Evolutionary conservation across 2,329 filamentous ascomycete species (phyloP).

Genomic region (Ophiosphaerella korrae): DNA sequence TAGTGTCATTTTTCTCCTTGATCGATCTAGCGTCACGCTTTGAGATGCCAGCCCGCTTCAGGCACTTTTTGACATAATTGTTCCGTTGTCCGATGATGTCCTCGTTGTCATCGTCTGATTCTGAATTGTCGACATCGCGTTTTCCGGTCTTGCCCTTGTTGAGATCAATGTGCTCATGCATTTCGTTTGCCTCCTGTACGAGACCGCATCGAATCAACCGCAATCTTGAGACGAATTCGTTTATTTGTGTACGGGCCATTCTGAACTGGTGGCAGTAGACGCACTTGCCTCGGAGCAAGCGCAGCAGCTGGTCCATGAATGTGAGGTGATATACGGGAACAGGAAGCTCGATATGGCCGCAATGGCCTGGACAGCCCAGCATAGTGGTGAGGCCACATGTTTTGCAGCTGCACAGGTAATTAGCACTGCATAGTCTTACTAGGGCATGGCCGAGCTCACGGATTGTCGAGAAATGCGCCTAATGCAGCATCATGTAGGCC

Average conservation of each 20-base stretch:
- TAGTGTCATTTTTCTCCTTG: conserved; percentile 79
- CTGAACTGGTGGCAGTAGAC: conserved; percentile 88
- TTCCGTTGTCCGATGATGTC: conserved; percentile 62
- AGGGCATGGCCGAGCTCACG: conserved; percentile 59
- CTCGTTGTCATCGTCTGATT: conserved; percentile 64
- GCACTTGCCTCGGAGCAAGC: conserved; percentile 84
- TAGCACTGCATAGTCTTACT: conserved; percentile 5
- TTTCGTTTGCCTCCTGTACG: conserved; percentile 66
- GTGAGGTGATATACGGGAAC: conserved; percentile 95
- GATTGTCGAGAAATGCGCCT: conserved; percentile 84
- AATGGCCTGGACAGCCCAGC: conserved; percentile 82
- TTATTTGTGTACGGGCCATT: conserved; percentile 75
- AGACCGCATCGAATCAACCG: conserved; percentile 85
- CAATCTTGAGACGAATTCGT: conserved; percentile 82
- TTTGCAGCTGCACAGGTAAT: conserved; percentile 68
- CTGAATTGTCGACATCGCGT: conserved; percentile 59
- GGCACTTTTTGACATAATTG: conserved; percentile 73
- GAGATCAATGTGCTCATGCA: conserved; percentile 53
- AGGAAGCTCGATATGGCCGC: conserved; percentile 92
- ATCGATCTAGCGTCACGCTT: conserved; percentile 53
- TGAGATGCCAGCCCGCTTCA: conserved; percentile 63
- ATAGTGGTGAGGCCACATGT: conserved; percentile 86
- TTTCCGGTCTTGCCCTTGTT: conserved; percentile 44
- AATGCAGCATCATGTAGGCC: conserved; percentile 92
- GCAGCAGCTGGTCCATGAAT: conserved; percentile 90